Percentiles rank a stretch among this genome's conserved stretches.
phyloP scores from a whole-genome alignment of 2,329 filamentous ascomycete species.

The Neurospora sp. region DNA sequence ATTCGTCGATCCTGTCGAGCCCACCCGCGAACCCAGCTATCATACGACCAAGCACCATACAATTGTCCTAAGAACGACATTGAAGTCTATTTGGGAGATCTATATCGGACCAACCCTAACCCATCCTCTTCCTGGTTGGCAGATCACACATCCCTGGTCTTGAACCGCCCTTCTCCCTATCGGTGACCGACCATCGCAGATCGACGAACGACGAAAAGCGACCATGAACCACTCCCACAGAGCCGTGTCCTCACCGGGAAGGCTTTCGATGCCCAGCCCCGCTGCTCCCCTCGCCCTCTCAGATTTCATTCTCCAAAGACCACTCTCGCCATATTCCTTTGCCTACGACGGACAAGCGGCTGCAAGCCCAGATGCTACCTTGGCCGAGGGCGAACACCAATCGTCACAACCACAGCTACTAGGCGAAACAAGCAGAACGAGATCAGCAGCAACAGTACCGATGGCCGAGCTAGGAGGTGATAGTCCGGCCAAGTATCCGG shows the following conservation, averaged over 20 bases:
- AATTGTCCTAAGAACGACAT: neutral
- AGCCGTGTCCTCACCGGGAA: neutral
- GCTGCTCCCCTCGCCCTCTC: conserved; percentile 16
- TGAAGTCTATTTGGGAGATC: neutral
- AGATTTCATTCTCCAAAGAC: conserved; percentile 15
- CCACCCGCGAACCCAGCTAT: neutral
- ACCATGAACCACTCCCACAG: neutral
- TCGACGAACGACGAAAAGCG: neutral
- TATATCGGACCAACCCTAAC: neutral
- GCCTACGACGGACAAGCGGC: conserved; percentile 6
- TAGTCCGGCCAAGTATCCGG: neutral
- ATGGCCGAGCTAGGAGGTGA: neutral
- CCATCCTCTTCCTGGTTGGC: neutral
- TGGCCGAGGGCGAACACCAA: conserved; percentile 2
- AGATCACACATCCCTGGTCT: neutral
- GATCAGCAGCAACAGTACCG: neutral
- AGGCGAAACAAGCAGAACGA: neutral
- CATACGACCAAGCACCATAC: neutral
- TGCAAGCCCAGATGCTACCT: conserved; percentile 3
- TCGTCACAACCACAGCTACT: neutral
- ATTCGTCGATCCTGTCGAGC: neutral
- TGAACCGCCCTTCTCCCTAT: neutral
- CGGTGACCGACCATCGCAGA: neutral
- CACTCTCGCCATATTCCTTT: conserved; percentile 8
- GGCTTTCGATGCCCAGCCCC: conserved; percentile 3